Evolutionary conservation across 208 protist species (phyloP).

Genomic region (Crithidia sp.): DNA sequence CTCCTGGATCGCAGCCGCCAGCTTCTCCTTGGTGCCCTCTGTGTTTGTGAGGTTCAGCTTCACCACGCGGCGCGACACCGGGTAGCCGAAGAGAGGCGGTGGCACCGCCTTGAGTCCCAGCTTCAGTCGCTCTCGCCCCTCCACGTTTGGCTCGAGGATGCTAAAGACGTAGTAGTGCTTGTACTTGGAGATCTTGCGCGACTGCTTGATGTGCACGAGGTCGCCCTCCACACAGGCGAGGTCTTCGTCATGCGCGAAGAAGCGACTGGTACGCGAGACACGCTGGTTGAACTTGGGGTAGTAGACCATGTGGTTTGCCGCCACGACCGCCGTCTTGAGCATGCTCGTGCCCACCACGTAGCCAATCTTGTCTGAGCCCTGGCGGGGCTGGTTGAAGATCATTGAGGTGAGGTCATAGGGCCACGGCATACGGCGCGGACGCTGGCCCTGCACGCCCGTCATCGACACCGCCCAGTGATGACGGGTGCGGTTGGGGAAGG

Average conservation of each 20-base stretch:
- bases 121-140: slow-evolving; percentile 91
- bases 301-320: slow-evolving; percentile 93
- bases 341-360: slow-evolving; percentile 94
- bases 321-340: slow-evolving; percentile 92
- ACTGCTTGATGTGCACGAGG: slow-evolving; percentile 93
- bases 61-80: slow-evolving; percentile 87
- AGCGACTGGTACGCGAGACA: slow-evolving; percentile 90
- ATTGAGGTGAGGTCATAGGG: slow-evolving; percentile 92
- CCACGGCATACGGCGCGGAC: slow-evolving; percentile 92
- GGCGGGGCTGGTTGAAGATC: slow-evolving; percentile 92
- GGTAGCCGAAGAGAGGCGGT: slow-evolving; percentile 90
- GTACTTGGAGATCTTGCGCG: slow-evolving; percentile 93
- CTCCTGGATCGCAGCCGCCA: slow-evolving; percentile 92
- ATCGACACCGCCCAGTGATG: slow-evolving; percentile 93
- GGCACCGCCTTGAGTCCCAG: slow-evolving; percentile 89
- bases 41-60: slow-evolving; percentile 92
- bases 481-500: slow-evolving; percentile 90
- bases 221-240: slow-evolving; percentile 93
- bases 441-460: slow-evolving; percentile 85
- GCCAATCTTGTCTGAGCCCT: slow-evolving; percentile 93
- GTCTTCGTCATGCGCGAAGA: slow-evolving; percentile 94
- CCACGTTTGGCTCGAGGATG: slow-evolving; percentile 92
- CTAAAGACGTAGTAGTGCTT: slow-evolving; percentile 95
- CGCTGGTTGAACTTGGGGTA: slow-evolving; percentile 94
- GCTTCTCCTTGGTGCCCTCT: slow-evolving; percentile 89